Evolutionary conservation across 2,329 filamentous ascomycete species (phyloP).

Genomic region (Epichloe bromicola): DNA sequence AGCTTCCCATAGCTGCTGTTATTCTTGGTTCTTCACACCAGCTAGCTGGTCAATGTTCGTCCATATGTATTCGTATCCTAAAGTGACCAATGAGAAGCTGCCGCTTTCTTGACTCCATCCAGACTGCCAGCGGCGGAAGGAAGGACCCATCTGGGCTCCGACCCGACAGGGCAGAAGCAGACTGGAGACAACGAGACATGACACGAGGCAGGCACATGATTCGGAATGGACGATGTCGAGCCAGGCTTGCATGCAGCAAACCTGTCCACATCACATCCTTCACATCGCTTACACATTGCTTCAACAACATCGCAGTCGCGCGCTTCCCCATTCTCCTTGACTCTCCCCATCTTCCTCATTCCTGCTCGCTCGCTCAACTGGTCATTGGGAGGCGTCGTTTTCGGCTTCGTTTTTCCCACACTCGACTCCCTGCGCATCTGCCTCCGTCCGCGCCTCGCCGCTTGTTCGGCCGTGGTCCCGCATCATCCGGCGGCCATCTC

Average conservation of each 20-base stretch:
- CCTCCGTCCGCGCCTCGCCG: neutral
- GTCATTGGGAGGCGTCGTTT: neutral
- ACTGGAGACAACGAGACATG: neutral
- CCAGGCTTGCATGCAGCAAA: neutral
- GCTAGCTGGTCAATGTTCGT: too few relatives aligned
- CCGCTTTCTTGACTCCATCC: neutral
- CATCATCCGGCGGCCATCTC: neutral
- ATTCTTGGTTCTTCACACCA: too few relatives aligned
- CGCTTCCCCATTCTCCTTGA: neutral
- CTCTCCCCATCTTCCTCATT: slow-evolving; percentile 1
- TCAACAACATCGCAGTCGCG: neutral
- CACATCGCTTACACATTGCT: neutral
- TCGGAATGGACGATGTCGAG: neutral
- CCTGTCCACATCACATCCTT: slow-evolving; percentile 1
- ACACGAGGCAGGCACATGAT: slow-evolving; percentile 2
- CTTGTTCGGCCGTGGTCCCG: neutral
- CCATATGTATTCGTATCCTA: too few relatives aligned
- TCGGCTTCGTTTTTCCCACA: neutral
- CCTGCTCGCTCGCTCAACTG: neutral
- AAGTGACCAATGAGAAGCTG: neutral
- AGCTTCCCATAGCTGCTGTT: too few relatives aligned
- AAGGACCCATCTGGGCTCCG: neutral
- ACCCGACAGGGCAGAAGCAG: neutral
- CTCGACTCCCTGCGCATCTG: neutral
- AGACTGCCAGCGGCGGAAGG: neutral